phyloP scores from a whole-genome alignment of 2,329 filamentous ascomycete genomes.

The Colletotrichum ledebouriae region DNA sequence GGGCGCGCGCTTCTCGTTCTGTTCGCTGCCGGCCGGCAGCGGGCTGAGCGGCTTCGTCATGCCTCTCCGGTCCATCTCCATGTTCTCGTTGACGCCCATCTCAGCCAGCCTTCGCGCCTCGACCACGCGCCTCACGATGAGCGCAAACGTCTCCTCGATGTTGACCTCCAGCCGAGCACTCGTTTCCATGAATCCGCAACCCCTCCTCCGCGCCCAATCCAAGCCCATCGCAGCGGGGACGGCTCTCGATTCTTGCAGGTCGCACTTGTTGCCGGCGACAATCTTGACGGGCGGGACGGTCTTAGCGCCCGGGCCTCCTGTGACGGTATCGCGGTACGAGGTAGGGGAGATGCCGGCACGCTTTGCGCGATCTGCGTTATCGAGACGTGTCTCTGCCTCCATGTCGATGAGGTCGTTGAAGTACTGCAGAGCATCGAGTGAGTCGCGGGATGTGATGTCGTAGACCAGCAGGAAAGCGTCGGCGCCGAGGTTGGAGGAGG shows the following conservation, averaged over 20 bases:
- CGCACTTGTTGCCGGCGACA: conserved; percentile 89
- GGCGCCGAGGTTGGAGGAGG: conserved; percentile 80
- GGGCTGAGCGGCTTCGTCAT: conserved; percentile 72
- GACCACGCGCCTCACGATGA: conserved; percentile 73
- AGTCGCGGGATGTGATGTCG: conserved; percentile 81
- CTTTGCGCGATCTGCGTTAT: conserved; percentile 69
- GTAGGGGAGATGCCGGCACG: conserved; percentile 55
- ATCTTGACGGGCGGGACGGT: conserved; percentile 83
- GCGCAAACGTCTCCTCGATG: conserved; percentile 89
- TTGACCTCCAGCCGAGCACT: conserved; percentile 87
- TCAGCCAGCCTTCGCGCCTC: conserved; percentile 68
- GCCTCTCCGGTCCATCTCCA: conserved; percentile 62
- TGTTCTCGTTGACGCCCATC: conserved; percentile 58
- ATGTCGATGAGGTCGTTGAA: conserved; percentile 89
- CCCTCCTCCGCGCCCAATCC: conserved; percentile 80
- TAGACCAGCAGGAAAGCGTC: conserved; percentile 90
- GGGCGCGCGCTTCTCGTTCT: conserved; percentile 60
- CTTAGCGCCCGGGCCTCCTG: conserved; percentile 56
- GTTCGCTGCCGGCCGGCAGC: conserved; percentile 54
- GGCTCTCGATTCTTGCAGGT: conserved; percentile 77
- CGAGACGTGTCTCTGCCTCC: conserved; percentile 78
- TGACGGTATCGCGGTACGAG: conserved; percentile 47
- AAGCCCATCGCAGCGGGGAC: conserved; percentile 79
- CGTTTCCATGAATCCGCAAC: conserved; percentile 92
- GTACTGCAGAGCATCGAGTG: conserved; percentile 79